Conservation (phyloP, 192 early-diverging fungal species). For the Gryganskiella cystojenkinii region DNA sequence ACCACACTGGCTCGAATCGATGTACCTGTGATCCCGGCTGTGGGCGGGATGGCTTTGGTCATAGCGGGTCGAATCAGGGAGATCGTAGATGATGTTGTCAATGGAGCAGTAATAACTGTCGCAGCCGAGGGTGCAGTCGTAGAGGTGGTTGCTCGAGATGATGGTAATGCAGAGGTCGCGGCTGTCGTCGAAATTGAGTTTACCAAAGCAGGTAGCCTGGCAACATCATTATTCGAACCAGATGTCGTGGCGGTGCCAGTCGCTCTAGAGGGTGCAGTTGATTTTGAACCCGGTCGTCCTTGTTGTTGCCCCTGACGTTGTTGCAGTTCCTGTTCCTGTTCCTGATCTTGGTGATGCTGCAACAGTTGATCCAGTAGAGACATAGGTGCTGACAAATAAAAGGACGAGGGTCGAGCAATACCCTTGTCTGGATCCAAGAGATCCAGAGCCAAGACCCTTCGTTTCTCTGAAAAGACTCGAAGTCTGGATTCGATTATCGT, state of each 20-base stretch:
- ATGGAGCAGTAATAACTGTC: neutral
- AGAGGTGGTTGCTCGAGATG: too few species aligned
- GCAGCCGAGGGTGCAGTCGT: too few species aligned
- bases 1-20: constrained; percentile 19
- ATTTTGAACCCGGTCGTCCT: too few species aligned
- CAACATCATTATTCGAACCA: too few species aligned
- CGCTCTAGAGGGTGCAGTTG: too few species aligned
- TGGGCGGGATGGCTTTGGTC: neutral
- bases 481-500: neutral
- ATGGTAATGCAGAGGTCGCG: too few species aligned
- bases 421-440: constrained; percentile 26
- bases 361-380: neutral
- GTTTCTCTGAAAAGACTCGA: constrained; percentile 2
- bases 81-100: neutral
- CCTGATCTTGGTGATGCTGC: neutral
- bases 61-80: neutral
- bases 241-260: too few species aligned
- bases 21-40: neutral
- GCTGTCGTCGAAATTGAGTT: too few species aligned
- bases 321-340: neutral
- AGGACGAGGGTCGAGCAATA: constrained; percentile 10
- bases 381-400: constrained; percentile 8
- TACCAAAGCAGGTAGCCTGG: too few species aligned
- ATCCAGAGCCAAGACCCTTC: constrained; percentile 10
- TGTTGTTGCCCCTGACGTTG: neutral